Evolutionary conservation across 768 basidiomycete species (phyloP).

Genomic region (Rhodotorula diobovata): DNA sequence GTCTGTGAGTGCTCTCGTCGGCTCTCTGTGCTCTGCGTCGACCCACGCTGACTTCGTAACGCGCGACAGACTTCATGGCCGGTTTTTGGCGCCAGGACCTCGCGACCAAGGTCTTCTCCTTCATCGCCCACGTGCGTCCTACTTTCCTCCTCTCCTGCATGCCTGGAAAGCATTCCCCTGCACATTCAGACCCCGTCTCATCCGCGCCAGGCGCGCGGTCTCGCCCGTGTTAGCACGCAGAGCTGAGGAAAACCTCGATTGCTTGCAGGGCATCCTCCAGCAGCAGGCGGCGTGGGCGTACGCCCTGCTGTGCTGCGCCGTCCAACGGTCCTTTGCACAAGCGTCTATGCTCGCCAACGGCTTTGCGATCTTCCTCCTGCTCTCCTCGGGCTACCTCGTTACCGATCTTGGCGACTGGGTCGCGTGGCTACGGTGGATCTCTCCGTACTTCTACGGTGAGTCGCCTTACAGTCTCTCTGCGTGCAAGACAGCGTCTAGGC

Average conservation of each 20-base stretch:
- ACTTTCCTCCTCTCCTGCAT: slow-evolving; percentile 27
- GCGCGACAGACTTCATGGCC: slow-evolving; percentile 40
- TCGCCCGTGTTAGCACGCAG: no score
- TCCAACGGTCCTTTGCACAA: slow-evolving; percentile 46
- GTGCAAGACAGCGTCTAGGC: no score
- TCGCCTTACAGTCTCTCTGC: not conserved
- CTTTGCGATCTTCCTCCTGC: slow-evolving; percentile 1
- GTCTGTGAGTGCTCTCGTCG: slow-evolving; percentile 12
- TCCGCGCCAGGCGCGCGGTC: no score
- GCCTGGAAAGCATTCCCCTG: no score
- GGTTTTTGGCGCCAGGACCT: slow-evolving; percentile 48
- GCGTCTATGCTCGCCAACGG: slow-evolving; percentile 48
- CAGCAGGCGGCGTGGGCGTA: slow-evolving; percentile 38
- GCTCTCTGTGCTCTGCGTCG: no score
- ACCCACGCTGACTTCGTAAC: accelerated
- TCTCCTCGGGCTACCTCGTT: slow-evolving; percentile 17
- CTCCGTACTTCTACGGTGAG: slow-evolving; percentile 31
- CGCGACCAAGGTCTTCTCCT: slow-evolving; percentile 48
- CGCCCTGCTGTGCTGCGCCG: slow-evolving; percentile 45
- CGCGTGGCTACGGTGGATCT: slow-evolving; percentile 51
- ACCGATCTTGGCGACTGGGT: slow-evolving; percentile 22
- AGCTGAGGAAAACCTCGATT: slow-evolving; percentile 3
- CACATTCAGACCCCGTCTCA: no score
- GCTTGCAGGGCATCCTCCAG: slow-evolving; percentile 32
- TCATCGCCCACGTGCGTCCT: slow-evolving; percentile 47